Evolutionary conservation across 2,329 filamentous ascomycete species (phyloP).

Genomic region (Seiridium cupressi): DNA sequence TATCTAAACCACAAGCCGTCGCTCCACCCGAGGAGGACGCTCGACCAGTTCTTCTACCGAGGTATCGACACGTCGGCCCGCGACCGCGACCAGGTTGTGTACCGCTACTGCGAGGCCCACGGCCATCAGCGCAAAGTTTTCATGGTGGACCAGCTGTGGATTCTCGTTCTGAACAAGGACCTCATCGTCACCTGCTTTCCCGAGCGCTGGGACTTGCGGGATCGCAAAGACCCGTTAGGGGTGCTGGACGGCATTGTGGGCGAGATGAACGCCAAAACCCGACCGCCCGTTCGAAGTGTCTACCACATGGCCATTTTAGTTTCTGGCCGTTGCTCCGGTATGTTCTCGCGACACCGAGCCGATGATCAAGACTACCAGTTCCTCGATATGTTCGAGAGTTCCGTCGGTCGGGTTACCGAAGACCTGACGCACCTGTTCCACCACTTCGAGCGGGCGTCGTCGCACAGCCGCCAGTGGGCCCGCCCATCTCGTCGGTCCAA

Average conservation of each 20-base stretch:
- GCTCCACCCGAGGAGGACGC: conserved; percentile 58
- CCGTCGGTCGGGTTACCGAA: conserved; percentile 54
- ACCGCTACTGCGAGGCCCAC: conserved; percentile 46
- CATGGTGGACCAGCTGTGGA: conserved; percentile 70
- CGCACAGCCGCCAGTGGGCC: conserved; percentile 49
- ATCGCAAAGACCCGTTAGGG: conserved; percentile 57
- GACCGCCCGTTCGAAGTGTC: conserved; percentile 56
- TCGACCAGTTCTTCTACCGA: conserved; percentile 67
- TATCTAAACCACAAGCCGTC: conserved; percentile 44
- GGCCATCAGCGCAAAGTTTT: conserved; percentile 55
- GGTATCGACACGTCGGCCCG: conserved; percentile 59
- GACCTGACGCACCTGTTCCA: conserved; percentile 58
- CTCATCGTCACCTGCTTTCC: conserved; percentile 60
- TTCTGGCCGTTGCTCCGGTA: conserved; percentile 56
- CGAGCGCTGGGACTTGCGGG: conserved; percentile 57
- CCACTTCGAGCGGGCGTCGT: conserved; percentile 57
- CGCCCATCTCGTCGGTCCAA: conserved; percentile 9
- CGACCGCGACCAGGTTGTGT: conserved; percentile 64
- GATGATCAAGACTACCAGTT: conserved; percentile 62
- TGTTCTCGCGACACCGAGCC: conserved; percentile 58
- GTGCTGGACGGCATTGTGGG: conserved; percentile 63
- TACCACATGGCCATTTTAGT: conserved; percentile 64
- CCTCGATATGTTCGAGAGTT: conserved; percentile 65
- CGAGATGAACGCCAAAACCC: conserved; percentile 63
- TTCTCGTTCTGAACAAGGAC: conserved; percentile 58